A percentile compares a stretch with the other conserved stretches of the same genome.
These are phyloP conservation scores for Fusarium udum DNA, from an alignment of 2,329 filamentous ascomycete genomes.

Conservation along the genomic window DNA sequence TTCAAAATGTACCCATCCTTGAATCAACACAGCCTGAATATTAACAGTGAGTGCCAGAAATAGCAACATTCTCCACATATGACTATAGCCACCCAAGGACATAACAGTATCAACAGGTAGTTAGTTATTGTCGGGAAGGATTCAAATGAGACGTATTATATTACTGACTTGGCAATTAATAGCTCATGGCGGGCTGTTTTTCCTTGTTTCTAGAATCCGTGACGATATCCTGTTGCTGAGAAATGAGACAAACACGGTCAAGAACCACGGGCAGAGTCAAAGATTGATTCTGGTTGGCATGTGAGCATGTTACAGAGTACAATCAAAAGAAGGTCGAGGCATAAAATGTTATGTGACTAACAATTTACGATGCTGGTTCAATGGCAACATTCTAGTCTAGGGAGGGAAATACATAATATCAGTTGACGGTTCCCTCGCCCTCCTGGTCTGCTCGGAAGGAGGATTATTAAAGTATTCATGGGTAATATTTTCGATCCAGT, in stretches of 20 bases:
- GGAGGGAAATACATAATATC: background rate
- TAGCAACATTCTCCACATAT: conserved; percentile 21
- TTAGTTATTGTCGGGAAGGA: background rate
- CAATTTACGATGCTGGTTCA: background rate
- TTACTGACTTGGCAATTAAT: background rate
- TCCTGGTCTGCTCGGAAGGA: background rate
- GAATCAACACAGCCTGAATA: background rate
- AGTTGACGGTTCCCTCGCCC: background rate
- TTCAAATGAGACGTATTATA: background rate
- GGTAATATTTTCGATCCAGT: conserved; percentile 16
- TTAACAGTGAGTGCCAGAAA: conserved; percentile 4
- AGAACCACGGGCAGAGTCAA: background rate
- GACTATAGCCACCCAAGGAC: background rate
- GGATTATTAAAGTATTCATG: conserved; percentile 21
- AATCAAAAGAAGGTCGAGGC: background rate
- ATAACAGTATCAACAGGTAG: background rate
- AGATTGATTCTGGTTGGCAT: background rate
- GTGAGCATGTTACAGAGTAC: background rate
- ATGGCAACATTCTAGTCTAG: background rate
- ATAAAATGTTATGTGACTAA: background rate
- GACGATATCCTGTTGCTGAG: background rate
- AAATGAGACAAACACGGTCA: conserved; percentile 4
- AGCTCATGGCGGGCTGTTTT: background rate
- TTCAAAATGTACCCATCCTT: background rate
- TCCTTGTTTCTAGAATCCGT: background rate